Percentiles rank a stretch among this genome's conserved stretches.
These are phyloP conservation scores for Cryptococcus wingfieldii DNA, from an alignment of 1,284 basidiomycete species.

Conservation along the genomic window DNA sequence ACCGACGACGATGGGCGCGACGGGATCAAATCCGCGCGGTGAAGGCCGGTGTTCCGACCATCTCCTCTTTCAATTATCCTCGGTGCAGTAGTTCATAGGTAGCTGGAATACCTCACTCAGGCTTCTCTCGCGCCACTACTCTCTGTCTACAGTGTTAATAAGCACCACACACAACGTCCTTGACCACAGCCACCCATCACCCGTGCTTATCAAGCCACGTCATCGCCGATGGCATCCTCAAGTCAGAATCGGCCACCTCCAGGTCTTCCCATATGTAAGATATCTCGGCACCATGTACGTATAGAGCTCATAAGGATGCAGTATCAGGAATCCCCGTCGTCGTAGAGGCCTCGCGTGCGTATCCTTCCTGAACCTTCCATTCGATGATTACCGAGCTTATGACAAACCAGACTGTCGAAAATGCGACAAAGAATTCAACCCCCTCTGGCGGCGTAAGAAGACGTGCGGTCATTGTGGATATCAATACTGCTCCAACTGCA, in stretches of 20 bases:
- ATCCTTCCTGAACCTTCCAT: background rate
- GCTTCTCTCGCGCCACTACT: no score
- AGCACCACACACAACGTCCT: no score
- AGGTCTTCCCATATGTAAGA: slow-evolving; percentile 38
- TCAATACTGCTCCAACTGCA: slow-evolving; percentile 42
- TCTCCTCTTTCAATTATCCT: no score
- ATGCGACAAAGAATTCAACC: slow-evolving; percentile 45
- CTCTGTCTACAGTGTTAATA: no score
- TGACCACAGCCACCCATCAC: background rate
- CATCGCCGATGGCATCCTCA: slow-evolving; percentile 10
- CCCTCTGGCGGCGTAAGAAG: slow-evolving; percentile 39
- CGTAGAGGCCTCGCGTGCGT: slow-evolving; percentile 40
- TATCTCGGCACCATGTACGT: background rate
- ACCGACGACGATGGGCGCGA: no score
- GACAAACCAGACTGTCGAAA: slow-evolving; percentile 37
- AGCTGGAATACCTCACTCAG: no score
- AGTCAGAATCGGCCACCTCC: slow-evolving; percentile 12
- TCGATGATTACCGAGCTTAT: background rate
- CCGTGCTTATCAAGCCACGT: background rate
- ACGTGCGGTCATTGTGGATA: slow-evolving; percentile 47
- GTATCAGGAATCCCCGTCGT: slow-evolving; percentile 48
- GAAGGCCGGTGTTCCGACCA: no score
- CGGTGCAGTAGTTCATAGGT: no score
- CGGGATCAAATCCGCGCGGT: no score
- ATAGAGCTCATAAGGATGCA: slow-evolving; percentile 6